These are phyloP conservation scores for Termitomyces sp. DNA, from an alignment of 768 basidiomycete species.

Conservation along the genomic window DNA sequence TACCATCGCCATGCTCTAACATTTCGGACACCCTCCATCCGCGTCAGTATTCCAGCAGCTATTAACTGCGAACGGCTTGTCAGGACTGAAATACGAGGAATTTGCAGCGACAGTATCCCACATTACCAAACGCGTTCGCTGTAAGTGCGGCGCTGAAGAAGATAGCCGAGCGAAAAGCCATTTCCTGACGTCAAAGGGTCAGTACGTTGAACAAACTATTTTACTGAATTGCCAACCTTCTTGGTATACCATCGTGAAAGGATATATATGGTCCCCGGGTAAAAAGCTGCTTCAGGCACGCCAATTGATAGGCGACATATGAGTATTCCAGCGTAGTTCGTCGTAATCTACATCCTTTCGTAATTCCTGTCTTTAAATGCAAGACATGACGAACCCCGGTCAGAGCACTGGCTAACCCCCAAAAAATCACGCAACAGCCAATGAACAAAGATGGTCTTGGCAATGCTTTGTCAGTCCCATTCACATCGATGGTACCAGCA, in stretches of 20 bases:
- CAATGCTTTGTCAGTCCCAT: not conserved
- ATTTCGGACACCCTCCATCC: constrained; percentile 62
- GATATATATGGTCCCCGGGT: constrained; percentile 46
- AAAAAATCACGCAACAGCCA: constrained; percentile 49
- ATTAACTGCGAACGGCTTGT: constrained; percentile 37
- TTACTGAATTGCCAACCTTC: constrained; percentile 29
- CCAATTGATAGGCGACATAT: constrained; percentile 59
- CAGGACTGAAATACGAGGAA: not conserved
- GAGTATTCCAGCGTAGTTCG: constrained; percentile 46
- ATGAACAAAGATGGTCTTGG: constrained; percentile 58
- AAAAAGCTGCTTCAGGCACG: constrained; percentile 62
- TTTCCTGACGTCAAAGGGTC: constrained; percentile 33
- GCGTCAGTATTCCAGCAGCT: constrained; percentile 64
- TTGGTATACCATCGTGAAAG: constrained; percentile 54
- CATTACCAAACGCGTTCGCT: constrained; percentile 62
- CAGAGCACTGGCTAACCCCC: constrained; percentile 57
- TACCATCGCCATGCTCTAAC: constrained; percentile 70
- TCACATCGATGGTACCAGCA: not conserved
- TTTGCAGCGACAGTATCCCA: constrained; percentile 20
- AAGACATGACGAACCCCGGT: constrained; percentile 44
- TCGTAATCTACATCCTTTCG: constrained; percentile 35
- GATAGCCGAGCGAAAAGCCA: constrained; percentile 57
- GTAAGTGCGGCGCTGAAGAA: constrained; percentile 54
- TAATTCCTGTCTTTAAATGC: not conserved
- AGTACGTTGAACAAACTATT: not conserved